These are phyloP conservation scores for Pueraria montana DNA, from an alignment of 306 rosid genomes.

Conservation along the genomic window DNA sequence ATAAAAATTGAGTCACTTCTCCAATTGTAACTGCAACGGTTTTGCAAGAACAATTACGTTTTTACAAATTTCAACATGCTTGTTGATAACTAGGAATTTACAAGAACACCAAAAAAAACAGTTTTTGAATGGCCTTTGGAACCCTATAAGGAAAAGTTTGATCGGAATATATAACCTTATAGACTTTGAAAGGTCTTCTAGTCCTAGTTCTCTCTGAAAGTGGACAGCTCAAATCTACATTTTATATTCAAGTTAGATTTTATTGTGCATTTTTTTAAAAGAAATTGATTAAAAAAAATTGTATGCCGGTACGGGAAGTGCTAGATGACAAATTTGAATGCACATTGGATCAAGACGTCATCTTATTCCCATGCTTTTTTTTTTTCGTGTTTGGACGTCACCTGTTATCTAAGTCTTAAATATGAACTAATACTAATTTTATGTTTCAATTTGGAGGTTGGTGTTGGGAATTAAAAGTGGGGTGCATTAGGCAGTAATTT, in stretches of 20 bases:
- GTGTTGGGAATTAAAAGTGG: too few relatives aligned
- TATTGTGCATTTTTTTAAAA: neutral
- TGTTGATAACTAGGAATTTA: neutral
- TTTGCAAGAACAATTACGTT: neutral
- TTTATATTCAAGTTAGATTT: neutral
- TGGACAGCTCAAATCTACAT: constrained; percentile 38
- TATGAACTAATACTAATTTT: neutral
- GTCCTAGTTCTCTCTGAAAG: neutral
- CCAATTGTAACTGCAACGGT: neutral
- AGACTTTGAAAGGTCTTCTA: constrained; percentile 48
- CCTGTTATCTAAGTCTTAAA: neutral
- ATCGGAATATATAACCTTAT: constrained; percentile 32
- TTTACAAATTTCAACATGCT: neutral
- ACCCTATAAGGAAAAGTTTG: constrained; percentile 38
- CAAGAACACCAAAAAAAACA: neutral
- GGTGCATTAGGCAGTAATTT: too few relatives aligned
- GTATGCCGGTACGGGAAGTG: neutral
- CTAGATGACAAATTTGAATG: constrained; percentile 40
- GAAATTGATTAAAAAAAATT: constrained; percentile 3
- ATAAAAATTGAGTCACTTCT: neutral
- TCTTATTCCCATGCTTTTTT: constrained; percentile 35
- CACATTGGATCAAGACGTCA: constrained; percentile 46
- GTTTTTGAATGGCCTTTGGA: constrained; percentile 47
- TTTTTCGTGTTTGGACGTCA: constrained; percentile 39
- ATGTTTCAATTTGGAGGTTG: too few relatives aligned